Evolutionary conservation across 2,329 filamentous ascomycete species (phyloP), one percentile per base, ranked within the genome.

Genomic region (Trichoderma breve): DNA sequence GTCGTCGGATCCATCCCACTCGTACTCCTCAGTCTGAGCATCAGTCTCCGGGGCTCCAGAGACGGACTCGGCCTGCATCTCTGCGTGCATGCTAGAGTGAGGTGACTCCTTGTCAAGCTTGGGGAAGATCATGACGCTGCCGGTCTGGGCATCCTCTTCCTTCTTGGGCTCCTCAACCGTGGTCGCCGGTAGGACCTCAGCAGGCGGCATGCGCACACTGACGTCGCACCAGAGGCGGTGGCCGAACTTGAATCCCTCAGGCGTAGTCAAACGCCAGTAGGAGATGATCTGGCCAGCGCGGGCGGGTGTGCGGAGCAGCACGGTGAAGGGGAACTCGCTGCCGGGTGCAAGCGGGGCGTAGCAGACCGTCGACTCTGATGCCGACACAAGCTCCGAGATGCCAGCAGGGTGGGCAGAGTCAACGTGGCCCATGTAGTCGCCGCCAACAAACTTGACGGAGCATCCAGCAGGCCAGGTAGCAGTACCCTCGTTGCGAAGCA

Each of bases 191-290:
- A 78, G 77, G 63, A 73, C 71, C 68, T 79, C 74, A 5, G 73
- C 71, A 71, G 77, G 73, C 28, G 75, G 74, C 55, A 78, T 76
- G 84, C 86, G 83, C 75, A 98, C 93, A 65, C 89, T 88, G 74
- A 99, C 89, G 75, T 98, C 94, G 79, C 95, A 98, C 95, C 95
- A 99, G 62, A 99, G 86, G 78, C 94, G 93, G 84, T 98, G 93
- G 51, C 96, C 96, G 75, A 98, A 98, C 75, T 93, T 92, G 74
- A 88, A 85, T 28, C 95, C 95, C 71, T 93, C 90, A 8, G 90
- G 87, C 72, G 93, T 90, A 76, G 95, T 97, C 75, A 99, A 85
- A 74, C 95, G 94, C 96, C 96, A 99, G 87, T 98, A 98, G 2
- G 96, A 98, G 78, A 97, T 96, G 73, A 91, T 87, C 81, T 92